Conservation (phyloP, 768 basidiomycete genomes). For the Leucocoprinus leucothites region DNA sequence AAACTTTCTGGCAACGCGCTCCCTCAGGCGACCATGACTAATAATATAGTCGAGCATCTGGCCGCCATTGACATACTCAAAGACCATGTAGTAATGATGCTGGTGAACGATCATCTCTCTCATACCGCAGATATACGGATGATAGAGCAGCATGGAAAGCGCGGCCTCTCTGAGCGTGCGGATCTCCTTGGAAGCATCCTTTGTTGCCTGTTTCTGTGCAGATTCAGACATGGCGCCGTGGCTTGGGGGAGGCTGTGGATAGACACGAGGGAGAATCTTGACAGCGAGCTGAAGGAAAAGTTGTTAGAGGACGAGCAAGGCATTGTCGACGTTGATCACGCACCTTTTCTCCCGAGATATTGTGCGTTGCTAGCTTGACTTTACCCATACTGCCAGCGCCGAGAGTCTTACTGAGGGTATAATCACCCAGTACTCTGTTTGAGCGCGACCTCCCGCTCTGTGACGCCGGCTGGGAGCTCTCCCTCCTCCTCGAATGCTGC, state of each 20-base stretch:
- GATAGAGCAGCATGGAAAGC: conserved; percentile 91
- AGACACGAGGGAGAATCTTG: conserved; percentile 92
- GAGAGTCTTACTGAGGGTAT: conserved; percentile 93
- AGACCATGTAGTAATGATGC: conserved; percentile 99
- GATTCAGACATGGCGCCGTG: conserved; percentile 43
- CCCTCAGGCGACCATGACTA: conserved; percentile 91
- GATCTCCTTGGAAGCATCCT: conserved; percentile 96
- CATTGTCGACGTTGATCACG: too few species aligned
- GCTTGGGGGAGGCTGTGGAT: conserved; percentile 52
- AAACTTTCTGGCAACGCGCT: conserved; percentile 96
- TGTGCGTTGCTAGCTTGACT: conserved; percentile 93
- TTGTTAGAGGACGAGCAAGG: conserved; percentile 12
- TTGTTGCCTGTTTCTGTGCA: conserved; percentile 71
- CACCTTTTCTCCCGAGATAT: conserved; percentile 89
- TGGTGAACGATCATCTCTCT: conserved; percentile 97
- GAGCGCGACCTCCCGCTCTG: conserved; percentile 28
- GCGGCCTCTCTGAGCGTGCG: conserved; percentile 95
- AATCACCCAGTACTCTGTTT: conserved; percentile 82
- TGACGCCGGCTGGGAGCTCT: too few species aligned
- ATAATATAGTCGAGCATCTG: conserved; percentile 99
- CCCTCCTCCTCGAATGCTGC: neutral
- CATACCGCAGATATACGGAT: conserved; percentile 99
- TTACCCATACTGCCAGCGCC: conserved; percentile 99
- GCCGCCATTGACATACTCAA: conserved; percentile 97
- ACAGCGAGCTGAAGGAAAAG: conserved; percentile 74